Evolutionary conservation across 1,284 basidiomycete species (phyloP), one percentile per base, ranked within the genome.

Genomic region (Rhodotorula sp.): DNA sequence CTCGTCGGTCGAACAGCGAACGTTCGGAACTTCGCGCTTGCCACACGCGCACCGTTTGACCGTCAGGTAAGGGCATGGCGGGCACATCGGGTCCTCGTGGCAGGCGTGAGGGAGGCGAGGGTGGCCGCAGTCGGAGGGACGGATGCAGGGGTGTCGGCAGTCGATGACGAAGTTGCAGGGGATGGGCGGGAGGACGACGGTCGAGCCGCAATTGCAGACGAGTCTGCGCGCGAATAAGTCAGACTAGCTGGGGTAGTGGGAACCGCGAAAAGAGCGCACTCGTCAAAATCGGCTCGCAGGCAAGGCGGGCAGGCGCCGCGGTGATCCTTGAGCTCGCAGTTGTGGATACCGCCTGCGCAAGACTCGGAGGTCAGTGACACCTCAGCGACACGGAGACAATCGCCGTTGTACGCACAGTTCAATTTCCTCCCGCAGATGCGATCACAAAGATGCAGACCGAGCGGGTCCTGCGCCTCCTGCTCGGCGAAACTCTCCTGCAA

Each of bases 201-300:
- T 90, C 48, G 84, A 84, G 0, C 72, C 90, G 78, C 94, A 96
- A 64, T 86, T 81, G 78, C 93, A 96, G 29, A 89, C 81, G 72
- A 93, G 82, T 46, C 87, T 90, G 55, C 8, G 68, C 63, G 24
- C n/a, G 19, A 46, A 46, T 20, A 51, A 32, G 32, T 62, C 27
- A 44, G 44, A 32, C n/a, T 15, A 15, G 22, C 6, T 27, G 30
- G 27, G 46, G 56, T 19, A 46, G 11, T 29, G n/a, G 4, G 3
- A 19, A 62, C 20, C 11, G 51, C 11, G 51, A n/a, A 15, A 24
- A 30, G 11, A 10, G 80, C 84, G 55, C 71, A 89, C 89, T 96
- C 94, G 64, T 94, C 92, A 74, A 94, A 97, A 0, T 89, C 89
- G 48, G 91, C 92, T 76, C 88, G 85, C 62, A 94, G 82, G 80